Conservation (phyloP, 257 asterid genomes). For the Rauvolfia tetraphylla region DNA sequence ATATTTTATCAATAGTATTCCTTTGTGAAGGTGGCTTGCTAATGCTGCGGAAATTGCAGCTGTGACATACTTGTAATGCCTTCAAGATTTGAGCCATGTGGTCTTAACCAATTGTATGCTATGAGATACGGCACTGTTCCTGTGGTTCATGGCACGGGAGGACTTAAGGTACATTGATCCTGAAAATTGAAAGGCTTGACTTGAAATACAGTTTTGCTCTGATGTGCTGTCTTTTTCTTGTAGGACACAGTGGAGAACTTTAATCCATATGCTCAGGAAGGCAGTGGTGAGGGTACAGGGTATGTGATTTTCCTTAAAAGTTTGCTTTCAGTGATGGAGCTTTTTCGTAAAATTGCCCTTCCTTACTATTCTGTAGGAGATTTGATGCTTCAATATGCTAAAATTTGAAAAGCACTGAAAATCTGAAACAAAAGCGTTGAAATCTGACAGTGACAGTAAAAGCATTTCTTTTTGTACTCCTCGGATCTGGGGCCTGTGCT, state of each 20-base stretch:
- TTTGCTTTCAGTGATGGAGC: neutral
- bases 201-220: neutral
- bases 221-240: neutral
- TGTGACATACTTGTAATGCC: conserved; percentile 93
- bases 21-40: conserved; percentile 7
- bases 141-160: conserved; percentile 89
- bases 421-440: neutral
- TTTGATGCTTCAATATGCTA: neutral
- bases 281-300: conserved; percentile 89
- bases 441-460: neutral
- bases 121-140: conserved; percentile 95
- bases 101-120: conserved; percentile 90
- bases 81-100: conserved; percentile 97
- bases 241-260: conserved; percentile 86
- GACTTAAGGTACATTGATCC: conserved; percentile 67
- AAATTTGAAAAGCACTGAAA: neutral
- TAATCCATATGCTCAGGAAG: conserved; percentile 70
- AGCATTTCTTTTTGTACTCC: neutral
- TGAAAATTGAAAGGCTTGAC: conserved; percentile 2
- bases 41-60: conserved; percentile 40
- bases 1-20: conserved; percentile 3
- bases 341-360: neutral
- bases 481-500: neutral
- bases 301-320: conserved; percentile 34
- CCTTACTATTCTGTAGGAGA: neutral